Conservation (phyloP, 306 rosid species). For the Morella rubra region DNA sequence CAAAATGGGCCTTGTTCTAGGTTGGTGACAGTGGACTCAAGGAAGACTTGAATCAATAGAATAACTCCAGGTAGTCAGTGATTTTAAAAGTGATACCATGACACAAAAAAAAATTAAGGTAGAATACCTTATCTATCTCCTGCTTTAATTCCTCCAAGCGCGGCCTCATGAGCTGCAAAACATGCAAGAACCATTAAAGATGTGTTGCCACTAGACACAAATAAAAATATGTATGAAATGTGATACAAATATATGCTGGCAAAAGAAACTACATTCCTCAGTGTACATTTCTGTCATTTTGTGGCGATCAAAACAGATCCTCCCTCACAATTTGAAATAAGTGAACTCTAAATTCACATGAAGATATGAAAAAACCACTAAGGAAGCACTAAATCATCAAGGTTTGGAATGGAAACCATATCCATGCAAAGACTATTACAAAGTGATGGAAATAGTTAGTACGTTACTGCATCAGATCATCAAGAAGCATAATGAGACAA, state of each 20-base stretch:
- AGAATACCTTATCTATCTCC: conserved; percentile 60
- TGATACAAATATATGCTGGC: no score
- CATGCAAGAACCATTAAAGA: conserved; percentile 21
- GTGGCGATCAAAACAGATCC: background rate
- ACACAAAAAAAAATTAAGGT: conserved; percentile 18
- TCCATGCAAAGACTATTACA: background rate
- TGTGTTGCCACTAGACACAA: conserved; percentile 5
- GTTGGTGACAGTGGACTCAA: background rate
- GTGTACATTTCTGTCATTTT: background rate
- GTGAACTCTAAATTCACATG: background rate
- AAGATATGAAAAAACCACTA: no score
- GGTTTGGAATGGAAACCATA: background rate
- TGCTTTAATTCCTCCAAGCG: conserved; percentile 59
- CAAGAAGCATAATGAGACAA: background rate
- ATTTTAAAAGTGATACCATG: conserved; percentile 18
- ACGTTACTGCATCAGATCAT: background rate
- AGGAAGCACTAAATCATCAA: background rate
- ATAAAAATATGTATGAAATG: background rate
- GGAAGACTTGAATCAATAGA: conserved; percentile 5
- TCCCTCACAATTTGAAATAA: background rate
- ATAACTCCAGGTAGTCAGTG: conserved; percentile 2
- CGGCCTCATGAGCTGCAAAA: conserved; percentile 73
- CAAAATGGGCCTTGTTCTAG: background rate
- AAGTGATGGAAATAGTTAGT: background rate
- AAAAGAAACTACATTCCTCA: background rate